phyloP scores from a whole-genome alignment of 495 filamentous ascomycete genomes.

The Hypoxylon rickii region DNA sequence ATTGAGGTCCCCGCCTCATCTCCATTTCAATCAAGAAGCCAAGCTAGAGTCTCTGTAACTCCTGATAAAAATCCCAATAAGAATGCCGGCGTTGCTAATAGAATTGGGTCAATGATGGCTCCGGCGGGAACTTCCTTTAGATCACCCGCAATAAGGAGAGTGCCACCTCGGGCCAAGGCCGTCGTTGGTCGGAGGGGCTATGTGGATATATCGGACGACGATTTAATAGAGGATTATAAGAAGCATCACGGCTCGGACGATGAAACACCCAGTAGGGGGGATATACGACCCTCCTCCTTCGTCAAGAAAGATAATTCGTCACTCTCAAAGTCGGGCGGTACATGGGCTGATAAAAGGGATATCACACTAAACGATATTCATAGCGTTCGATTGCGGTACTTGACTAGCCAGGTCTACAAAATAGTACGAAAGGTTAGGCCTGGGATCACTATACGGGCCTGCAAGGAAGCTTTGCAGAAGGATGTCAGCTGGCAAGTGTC shows the following conservation, averaged over 20 bases:
- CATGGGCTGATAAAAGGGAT: constrained; percentile 10
- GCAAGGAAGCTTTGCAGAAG: constrained; percentile 35
- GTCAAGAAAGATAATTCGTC: constrained; percentile 32
- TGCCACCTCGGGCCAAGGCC: constrained; percentile 8
- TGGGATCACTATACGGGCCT: constrained; percentile 29
- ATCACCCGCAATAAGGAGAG: constrained; percentile 48
- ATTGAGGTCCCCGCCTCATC: constrained; percentile 89
- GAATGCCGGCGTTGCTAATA: constrained; percentile 29
- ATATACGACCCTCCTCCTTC: constrained; percentile 76
- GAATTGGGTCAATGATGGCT: constrained; percentile 67
- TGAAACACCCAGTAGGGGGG: constrained; percentile 53
- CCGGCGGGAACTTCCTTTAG: constrained; percentile 77
- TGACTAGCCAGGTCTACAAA: constrained; percentile 37
- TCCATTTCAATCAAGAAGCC: constrained; percentile 53
- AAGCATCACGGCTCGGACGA: constrained; percentile 51
- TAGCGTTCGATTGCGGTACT: constrained; percentile 33
- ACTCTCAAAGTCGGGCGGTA: constrained; percentile 13
- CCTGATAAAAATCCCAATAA: constrained; percentile 27
- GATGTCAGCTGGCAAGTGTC: constrained; percentile 35
- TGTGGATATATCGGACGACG: constrained; percentile 51
- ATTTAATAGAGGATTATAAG: constrained; percentile 44
- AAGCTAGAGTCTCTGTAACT: constrained; percentile 21
- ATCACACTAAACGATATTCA: constrained; percentile 36
- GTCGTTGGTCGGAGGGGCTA: constrained; percentile 37
- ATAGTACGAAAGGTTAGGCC: constrained; percentile 31